Evolutionary conservation across 2,329 filamentous ascomycete genomes (phyloP).

Genomic region (Aspergillus quadricinctus): DNA sequence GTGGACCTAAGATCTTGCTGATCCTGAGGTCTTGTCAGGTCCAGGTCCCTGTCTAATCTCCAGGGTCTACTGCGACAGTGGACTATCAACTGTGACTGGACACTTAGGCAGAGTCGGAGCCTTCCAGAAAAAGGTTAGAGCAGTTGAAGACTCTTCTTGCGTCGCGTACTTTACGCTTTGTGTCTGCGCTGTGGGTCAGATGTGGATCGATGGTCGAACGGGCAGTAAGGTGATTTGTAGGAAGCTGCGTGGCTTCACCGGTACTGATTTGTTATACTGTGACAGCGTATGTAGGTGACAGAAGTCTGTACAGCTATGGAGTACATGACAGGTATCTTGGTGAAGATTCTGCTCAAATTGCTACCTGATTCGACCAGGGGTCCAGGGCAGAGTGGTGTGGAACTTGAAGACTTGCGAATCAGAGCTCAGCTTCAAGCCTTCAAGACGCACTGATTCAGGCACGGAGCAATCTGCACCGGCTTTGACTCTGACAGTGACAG

Average conservation of each 20-base stretch:
- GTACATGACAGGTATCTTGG: background rate
- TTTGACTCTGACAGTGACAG: background rate
- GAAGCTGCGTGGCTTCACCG: background rate
- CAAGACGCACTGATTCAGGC: background rate
- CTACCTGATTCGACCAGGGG: background rate
- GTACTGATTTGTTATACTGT: conserved; percentile 7
- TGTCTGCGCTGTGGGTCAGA: background rate
- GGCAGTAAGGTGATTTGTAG: background rate
- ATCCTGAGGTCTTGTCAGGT: background rate
- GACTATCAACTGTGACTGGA: background rate
- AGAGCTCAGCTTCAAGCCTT: background rate
- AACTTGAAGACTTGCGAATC: background rate
- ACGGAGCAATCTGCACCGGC: background rate
- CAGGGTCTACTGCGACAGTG: too few relatives aligned
- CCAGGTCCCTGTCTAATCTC: background rate
- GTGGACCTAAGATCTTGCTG: background rate
- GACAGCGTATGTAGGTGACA: conserved; percentile 5
- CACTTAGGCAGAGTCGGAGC: background rate
- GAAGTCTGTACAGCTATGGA: background rate
- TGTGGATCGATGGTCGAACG: background rate
- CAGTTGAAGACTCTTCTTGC: background rate
- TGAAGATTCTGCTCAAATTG: background rate
- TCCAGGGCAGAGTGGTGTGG: background rate
- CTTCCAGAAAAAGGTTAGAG: background rate
- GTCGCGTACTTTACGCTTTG: background rate